Evolutionary conservation across 148 eudicot genomes (phyloP).

Genomic region (Selenicereus undatus): DNA sequence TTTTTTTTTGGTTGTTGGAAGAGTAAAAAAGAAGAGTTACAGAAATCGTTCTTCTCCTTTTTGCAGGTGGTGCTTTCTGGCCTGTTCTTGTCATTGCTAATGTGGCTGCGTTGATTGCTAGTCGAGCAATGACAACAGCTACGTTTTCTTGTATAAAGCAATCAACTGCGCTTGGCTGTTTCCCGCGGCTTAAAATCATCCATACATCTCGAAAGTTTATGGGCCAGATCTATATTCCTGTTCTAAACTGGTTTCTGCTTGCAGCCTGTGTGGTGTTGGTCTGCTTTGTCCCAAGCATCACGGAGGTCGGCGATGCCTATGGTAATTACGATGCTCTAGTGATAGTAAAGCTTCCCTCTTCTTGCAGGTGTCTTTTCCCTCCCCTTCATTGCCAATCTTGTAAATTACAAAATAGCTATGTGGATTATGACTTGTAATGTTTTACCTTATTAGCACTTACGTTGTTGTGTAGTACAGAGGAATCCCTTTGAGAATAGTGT

Average conservation of each 20-base stretch:
- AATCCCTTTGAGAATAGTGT: neutral
- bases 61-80: constrained; percentile 88
- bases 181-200: constrained; percentile 93
- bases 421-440: neutral
- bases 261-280: constrained; percentile 63
- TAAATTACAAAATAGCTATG: neutral
- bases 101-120: constrained; percentile 91
- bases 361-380: neutral
- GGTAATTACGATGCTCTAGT: constrained; percentile 42
- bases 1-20: constrained; percentile 3
- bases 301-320: constrained; percentile 96
- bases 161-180: constrained; percentile 91
- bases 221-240: constrained; percentile 98
- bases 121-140: constrained; percentile 97
- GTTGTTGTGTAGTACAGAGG: neutral
- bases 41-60: constrained; percentile 6
- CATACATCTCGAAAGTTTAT: constrained; percentile 96
- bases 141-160: constrained; percentile 97
- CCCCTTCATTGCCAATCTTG: neutral
- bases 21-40: constrained; percentile 4
- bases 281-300: constrained; percentile 69
- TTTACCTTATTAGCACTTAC: neutral
- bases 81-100: constrained; percentile 87
- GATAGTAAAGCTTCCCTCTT: neutral
- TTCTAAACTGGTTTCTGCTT: constrained; percentile 95